Conservation (phyloP, 164 flowering plant species). For the Santalum album region DNA sequence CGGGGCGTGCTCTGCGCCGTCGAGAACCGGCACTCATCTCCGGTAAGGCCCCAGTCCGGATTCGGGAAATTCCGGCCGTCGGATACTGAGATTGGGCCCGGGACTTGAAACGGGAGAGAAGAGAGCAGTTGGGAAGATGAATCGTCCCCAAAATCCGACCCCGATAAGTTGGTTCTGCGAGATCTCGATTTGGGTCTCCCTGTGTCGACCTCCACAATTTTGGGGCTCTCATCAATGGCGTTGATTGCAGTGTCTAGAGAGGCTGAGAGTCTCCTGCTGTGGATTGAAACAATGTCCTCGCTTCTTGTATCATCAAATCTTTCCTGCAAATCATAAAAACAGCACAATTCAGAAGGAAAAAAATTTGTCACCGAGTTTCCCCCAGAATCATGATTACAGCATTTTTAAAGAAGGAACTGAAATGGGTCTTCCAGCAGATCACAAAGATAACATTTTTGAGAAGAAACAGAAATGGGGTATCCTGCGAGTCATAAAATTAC, state of each 20-base stretch:
- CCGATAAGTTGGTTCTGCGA: conserved; percentile 22
- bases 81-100: conserved; percentile 19
- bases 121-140: conserved; percentile 17
- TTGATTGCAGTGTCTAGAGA: conserved; percentile 28
- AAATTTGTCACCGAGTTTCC: no score
- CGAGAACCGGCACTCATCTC: conserved; percentile 38
- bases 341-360: neutral
- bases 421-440: no score
- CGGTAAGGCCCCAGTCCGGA: conserved; percentile 26
- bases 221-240: conserved; percentile 31
- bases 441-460: no score
- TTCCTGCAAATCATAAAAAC: conserved; percentile 29
- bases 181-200: conserved; percentile 40
- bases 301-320: conserved; percentile 58
- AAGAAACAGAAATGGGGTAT: no score
- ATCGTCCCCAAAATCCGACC: conserved; percentile 26
- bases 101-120: conserved; percentile 22
- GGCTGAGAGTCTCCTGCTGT: conserved; percentile 62
- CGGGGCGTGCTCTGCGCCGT: conserved; percentile 57
- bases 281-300: conserved; percentile 40
- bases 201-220: conserved; percentile 55
- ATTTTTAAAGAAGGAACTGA: no score
- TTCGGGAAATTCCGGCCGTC: conserved; percentile 18
- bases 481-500: no score
- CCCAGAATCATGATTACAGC: neutral